A percentile compares a stretch with the other conserved stretches of the same genome.
phyloP scores from a whole-genome alignment of 2,329 filamentous ascomycete genomes.

The Chaetomium sp. region DNA sequence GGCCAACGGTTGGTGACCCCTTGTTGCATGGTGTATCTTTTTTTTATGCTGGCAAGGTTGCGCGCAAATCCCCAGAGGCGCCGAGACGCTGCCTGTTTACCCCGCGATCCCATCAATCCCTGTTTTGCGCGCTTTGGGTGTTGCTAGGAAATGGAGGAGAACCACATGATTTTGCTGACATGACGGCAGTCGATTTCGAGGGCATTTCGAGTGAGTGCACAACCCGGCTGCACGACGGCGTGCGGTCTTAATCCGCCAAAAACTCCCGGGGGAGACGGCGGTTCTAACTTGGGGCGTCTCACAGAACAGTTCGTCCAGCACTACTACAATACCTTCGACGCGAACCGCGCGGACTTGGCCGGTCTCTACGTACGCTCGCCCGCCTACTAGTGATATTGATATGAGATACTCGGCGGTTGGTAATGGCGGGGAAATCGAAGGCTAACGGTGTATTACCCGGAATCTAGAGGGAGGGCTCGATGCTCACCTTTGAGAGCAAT shows the following conservation, averaged over 20 bases:
- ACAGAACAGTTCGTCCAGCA: constrained; percentile 84
- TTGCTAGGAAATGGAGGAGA: not conserved
- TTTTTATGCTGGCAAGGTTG: not conserved
- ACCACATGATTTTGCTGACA: constrained; percentile 14
- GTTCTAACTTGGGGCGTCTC: constrained; percentile 18
- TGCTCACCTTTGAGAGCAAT: constrained; percentile 86
- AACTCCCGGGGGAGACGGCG: not conserved
- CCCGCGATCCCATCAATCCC: constrained; percentile 23
- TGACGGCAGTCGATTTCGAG: constrained; percentile 45
- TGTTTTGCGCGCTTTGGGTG: not conserved
- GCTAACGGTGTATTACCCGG: not conserved
- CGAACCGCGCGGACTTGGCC: constrained; percentile 64
- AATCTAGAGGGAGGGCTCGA: constrained; percentile 74
- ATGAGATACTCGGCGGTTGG: not conserved
- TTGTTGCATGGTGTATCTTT: not conserved
- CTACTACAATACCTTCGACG: constrained; percentile 90
- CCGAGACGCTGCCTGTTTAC: constrained; percentile 26
- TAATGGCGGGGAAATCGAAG: not conserved
- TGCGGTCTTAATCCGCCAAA: not conserved
- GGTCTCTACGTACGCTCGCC: constrained; percentile 75
- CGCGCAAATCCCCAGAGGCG: not conserved
- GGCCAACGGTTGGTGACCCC: constrained; percentile 26
- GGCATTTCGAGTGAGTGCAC: constrained; percentile 50
- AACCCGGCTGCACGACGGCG: not conserved
- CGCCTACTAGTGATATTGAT: not conserved